phyloP scores from a whole-genome alignment of 805 yeast genomes.

The Zygotorulaspora chibaensis region DNA sequence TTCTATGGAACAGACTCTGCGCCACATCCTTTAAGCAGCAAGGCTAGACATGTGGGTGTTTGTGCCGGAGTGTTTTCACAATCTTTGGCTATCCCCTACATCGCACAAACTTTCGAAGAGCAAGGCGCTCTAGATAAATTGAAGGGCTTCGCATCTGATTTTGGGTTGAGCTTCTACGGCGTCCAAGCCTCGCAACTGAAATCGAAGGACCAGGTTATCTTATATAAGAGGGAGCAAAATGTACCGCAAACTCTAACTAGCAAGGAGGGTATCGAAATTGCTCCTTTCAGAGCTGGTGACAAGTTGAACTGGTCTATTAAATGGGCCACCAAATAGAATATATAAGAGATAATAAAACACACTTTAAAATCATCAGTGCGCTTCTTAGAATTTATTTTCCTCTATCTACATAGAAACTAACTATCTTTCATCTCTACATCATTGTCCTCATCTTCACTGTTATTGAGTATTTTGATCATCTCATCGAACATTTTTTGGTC shows the following conservation, averaged over 20 bases:
- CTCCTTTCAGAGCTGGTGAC: constrained; percentile 85
- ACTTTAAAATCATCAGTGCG: too few species aligned
- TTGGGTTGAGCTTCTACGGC: constrained; percentile 69
- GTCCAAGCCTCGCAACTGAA: constrained; percentile 45
- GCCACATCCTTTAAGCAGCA: constrained; percentile 84
- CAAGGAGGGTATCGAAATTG: constrained; percentile 49
- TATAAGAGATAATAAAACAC: neutral
- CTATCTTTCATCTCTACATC: constrained; percentile 22
- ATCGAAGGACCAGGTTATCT: constrained; percentile 44
- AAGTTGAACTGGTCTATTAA: constrained; percentile 65
- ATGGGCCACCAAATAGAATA: constrained; percentile 45
- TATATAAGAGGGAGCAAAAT: constrained; percentile 49
- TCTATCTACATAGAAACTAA: constrained; percentile 1
- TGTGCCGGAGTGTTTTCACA: constrained; percentile 99
- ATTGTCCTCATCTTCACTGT: constrained; percentile 17
- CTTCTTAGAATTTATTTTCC: neutral
- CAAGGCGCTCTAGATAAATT: constrained; percentile 60
- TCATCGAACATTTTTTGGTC: constrained; percentile 51
- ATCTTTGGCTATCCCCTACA: constrained; percentile 69
- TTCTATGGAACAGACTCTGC: constrained; percentile 98
- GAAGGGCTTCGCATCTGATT: constrained; percentile 68
- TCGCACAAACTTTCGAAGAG: constrained; percentile 81
- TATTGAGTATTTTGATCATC: constrained; percentile 46
- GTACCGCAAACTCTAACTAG: constrained; percentile 58
- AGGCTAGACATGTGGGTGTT: constrained; percentile 73